phyloP scores from a whole-genome alignment of 2,329 filamentous ascomycete genomes.

The Allantophomopsis cytisporea region DNA sequence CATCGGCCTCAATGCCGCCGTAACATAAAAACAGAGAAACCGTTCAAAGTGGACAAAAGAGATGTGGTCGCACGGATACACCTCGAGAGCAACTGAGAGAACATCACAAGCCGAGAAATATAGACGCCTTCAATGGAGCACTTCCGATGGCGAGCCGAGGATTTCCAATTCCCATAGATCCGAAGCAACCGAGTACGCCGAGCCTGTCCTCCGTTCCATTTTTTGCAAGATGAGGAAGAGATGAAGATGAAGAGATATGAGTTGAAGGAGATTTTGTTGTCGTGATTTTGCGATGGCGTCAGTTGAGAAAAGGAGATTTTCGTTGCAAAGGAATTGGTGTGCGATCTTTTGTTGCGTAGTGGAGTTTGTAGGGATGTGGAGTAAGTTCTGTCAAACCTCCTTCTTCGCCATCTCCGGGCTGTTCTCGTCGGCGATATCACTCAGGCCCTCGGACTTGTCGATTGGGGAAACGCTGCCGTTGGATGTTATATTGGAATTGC shows the following conservation, averaged over 20 bases:
- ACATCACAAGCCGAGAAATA: slow-evolving; percentile 6
- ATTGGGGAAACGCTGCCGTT: slow-evolving; percentile 13
- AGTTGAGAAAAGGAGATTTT: background rate
- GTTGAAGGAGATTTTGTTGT: background rate
- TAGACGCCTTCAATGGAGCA: slow-evolving; percentile 2
- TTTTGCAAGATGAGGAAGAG: no score
- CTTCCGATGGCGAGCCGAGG: slow-evolving; percentile 3
- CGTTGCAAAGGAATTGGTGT: no score
- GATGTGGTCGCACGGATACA: no score
- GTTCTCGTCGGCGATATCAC: slow-evolving; percentile 11
- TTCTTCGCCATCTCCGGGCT: slow-evolving; percentile 2
- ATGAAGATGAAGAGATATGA: background rate
- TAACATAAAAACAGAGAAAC: no score
- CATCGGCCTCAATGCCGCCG: no score
- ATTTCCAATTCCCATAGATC: background rate
- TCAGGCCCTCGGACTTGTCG: slow-evolving; percentile 16
- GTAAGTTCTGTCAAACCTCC: background rate
- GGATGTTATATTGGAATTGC: slow-evolving; percentile 3
- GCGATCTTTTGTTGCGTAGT: no score
- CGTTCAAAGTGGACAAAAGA: no score
- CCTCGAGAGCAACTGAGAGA: background rate
- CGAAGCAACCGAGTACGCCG: background rate
- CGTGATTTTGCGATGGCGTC: background rate
- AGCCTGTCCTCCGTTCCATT: no score
- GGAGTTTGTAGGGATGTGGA: no score